Conservation (phyloP, 192 early-diverging fungal genomes). For the Coemansia sp. region DNA sequence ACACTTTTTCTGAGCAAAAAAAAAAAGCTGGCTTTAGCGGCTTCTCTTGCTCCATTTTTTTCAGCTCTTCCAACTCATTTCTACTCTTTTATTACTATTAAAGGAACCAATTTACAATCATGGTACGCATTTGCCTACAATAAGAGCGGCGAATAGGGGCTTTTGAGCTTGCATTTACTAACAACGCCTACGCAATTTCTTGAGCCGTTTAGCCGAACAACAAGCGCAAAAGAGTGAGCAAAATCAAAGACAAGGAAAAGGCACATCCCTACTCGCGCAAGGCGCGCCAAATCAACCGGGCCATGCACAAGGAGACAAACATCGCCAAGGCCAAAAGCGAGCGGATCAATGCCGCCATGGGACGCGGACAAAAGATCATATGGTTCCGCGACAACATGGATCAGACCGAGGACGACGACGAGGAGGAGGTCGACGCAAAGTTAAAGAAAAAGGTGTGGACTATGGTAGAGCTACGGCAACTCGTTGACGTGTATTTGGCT, state of each 20-base stretch:
- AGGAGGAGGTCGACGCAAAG: conserved; percentile 50
- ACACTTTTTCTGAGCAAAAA: not conserved
- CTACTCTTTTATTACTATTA: not conserved
- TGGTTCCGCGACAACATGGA: conserved; percentile 67
- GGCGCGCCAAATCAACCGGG: conserved; percentile 63
- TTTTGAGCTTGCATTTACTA: not conserved
- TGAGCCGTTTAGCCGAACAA: conserved; percentile 57
- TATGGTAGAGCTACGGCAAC: conserved; percentile 13
- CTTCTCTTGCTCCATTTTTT: not conserved
- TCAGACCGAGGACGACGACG: conserved; percentile 30
- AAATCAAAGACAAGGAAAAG: conserved; percentile 61
- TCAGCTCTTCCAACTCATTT: not conserved
- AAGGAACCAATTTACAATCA: not conserved
- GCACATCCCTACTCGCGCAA: conserved; percentile 78
- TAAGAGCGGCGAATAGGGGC: not conserved
- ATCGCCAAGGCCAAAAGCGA: conserved; percentile 50
- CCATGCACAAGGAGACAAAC: conserved; percentile 55
- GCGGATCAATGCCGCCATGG: conserved; percentile 34
- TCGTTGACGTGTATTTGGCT: conserved; percentile 54
- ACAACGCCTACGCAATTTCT: not conserved
- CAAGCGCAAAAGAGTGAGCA: conserved; percentile 53
- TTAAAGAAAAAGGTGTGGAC: conserved; percentile 47
- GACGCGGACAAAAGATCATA: conserved; percentile 57
- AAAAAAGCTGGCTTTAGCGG: not conserved
- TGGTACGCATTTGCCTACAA: not conserved